Conservation (phyloP, 2,329 filamentous ascomycete genomes). For the Karstenula rhodostoma region DNA sequence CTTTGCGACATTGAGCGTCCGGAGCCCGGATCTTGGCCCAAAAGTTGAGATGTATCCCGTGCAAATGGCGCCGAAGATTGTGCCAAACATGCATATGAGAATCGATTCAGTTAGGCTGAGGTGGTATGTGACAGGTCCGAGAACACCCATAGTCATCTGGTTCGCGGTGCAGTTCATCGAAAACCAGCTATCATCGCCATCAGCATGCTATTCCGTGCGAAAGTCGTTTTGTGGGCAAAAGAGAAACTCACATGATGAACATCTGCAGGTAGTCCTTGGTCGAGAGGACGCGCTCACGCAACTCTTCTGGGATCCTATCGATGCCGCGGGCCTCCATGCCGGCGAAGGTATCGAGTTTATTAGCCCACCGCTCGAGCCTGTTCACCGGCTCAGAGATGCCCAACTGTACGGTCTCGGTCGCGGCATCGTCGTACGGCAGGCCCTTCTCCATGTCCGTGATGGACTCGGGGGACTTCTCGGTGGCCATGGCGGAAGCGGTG, state of each 20-base stretch:
- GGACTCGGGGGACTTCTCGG: conserved; percentile 1
- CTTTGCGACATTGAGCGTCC: conserved; percentile 51
- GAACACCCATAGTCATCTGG: conserved; percentile 52
- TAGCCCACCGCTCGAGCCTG: conserved; percentile 29
- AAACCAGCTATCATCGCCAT: conserved; percentile 55
- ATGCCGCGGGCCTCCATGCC: conserved; percentile 47
- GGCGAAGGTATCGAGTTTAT: conserved; percentile 34
- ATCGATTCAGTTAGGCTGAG: conserved; percentile 30
- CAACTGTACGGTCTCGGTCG: conserved; percentile 18
- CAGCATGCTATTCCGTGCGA: neutral
- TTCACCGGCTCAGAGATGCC: conserved; percentile 28
- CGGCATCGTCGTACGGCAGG: conserved; percentile 15
- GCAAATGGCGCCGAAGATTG: conserved; percentile 31
- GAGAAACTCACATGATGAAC: conserved; percentile 29
- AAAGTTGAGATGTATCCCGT: conserved; percentile 35
- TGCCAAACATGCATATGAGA: conserved; percentile 31
- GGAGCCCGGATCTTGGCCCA: conserved; percentile 28
- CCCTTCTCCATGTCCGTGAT: conserved; percentile 5
- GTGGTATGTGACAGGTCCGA: conserved; percentile 33
- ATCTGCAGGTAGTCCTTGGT: conserved; percentile 33
- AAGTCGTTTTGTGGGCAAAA: too few relatives aligned
- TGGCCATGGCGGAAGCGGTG: neutral
- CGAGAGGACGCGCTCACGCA: conserved; percentile 27
- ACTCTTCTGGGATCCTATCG: conserved; percentile 39
- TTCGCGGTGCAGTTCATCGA: conserved; percentile 68